Conservation (phyloP, 257 asterid genomes). For the Misopates orontium region DNA sequence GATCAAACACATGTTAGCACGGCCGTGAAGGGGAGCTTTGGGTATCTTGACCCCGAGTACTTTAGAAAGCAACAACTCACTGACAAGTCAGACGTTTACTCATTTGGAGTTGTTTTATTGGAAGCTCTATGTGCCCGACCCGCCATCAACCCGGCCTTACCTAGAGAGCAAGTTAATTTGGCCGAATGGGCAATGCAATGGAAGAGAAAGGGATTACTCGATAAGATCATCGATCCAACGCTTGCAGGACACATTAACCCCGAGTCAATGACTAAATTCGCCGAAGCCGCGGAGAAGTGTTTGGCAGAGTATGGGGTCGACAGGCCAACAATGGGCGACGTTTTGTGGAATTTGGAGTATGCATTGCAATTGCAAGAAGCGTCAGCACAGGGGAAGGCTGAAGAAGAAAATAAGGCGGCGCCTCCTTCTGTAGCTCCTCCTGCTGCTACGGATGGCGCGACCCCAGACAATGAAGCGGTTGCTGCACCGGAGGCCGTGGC, state of each 20-base stretch:
- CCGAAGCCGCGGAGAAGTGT: slow-evolving; percentile 90
- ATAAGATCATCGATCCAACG: slow-evolving; percentile 78
- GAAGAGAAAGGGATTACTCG: slow-evolving; percentile 78
- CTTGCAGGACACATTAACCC: slow-evolving; percentile 62
- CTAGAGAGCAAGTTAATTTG: slow-evolving; percentile 89
- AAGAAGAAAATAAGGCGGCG: slow-evolving; percentile 38
- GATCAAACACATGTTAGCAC: slow-evolving; percentile 83
- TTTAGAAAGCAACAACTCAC: slow-evolving; percentile 85
- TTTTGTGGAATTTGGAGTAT: slow-evolving; percentile 85
- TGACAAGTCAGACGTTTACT: slow-evolving; percentile 86
- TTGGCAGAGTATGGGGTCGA: slow-evolving; percentile 88
- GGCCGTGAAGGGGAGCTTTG: slow-evolving; percentile 96
- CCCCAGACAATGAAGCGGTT: slow-evolving; percentile 26
- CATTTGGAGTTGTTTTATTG: slow-evolving; percentile 75
- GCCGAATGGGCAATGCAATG: slow-evolving; percentile 98
- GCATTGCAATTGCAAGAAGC: slow-evolving; percentile 86
- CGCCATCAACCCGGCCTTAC: slow-evolving; percentile 72
- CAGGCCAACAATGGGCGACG: slow-evolving; percentile 95
- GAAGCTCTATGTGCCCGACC: slow-evolving; percentile 86
- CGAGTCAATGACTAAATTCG: slow-evolving; percentile 75
- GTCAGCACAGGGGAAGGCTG: slow-evolving; percentile 35
- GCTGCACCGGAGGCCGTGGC: slow-evolving; percentile 27
- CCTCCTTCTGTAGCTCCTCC: slow-evolving; percentile 12
- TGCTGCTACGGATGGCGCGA: slow-evolving; percentile 3
- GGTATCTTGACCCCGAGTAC: slow-evolving; percentile 88